phyloP scores from a whole-genome alignment of 176 grass and related monocot genomes.

The Aechmea fasciata region DNA sequence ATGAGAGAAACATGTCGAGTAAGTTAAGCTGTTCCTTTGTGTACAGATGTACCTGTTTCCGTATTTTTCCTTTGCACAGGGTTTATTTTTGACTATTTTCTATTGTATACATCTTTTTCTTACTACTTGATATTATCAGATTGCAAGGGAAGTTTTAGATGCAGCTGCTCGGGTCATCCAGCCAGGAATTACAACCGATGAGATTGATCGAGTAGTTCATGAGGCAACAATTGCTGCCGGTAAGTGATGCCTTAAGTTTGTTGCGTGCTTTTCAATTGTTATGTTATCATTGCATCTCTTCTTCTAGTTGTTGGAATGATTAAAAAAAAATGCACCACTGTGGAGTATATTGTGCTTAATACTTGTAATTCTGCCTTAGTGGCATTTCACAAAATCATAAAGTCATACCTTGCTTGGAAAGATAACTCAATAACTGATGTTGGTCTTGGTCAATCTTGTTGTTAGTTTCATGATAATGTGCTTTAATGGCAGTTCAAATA shows the following conservation, averaged over 20 bases:
- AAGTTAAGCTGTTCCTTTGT: constrained; percentile 24
- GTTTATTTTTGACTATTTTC: neutral
- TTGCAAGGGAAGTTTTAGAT: constrained; percentile 95
- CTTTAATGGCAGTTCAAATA: too few species aligned
- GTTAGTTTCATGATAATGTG: too few species aligned
- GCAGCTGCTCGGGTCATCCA: constrained; percentile 72
- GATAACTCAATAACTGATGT: too few species aligned
- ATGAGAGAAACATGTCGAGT: constrained; percentile 98
- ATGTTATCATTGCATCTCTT: constrained; percentile 3
- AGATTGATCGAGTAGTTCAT: constrained; percentile 98
- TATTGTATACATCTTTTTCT: neutral
- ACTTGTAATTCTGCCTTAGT: neutral
- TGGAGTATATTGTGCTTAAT: neutral
- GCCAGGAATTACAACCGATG: constrained; percentile 94
- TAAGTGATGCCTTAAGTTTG: constrained; percentile 1
- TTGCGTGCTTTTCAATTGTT: neutral
- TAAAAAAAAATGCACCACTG: neutral
- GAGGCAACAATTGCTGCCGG: constrained; percentile 83
- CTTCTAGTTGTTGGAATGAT: too few species aligned
- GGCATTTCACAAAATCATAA: too few species aligned
- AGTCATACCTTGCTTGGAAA: too few species aligned
- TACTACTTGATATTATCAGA: constrained; percentile 33
- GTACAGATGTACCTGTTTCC: neutral
- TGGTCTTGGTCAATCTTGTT: too few species aligned
- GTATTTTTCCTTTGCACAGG: neutral